phyloP scores from a whole-genome alignment of 2,329 filamentous ascomycete genomes.

The Aspergillus eucalypticola region DNA sequence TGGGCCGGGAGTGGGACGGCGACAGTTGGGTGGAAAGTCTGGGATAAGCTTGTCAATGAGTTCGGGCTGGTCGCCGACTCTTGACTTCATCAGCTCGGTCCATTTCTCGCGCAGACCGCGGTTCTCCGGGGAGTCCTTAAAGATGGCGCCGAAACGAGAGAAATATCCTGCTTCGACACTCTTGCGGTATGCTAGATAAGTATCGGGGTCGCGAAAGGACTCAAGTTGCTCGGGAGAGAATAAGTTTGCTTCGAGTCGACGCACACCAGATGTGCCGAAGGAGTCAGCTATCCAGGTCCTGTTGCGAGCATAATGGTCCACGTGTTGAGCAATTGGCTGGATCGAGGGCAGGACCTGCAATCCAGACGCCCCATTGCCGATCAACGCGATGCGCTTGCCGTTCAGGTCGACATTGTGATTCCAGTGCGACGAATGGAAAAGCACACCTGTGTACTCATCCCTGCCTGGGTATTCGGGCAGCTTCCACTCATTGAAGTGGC shows the following conservation, averaged over 20 bases:
- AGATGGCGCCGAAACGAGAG: slow-evolving; percentile 56
- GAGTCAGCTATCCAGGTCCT: slow-evolving; percentile 68
- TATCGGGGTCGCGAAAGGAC: slow-evolving; percentile 60
- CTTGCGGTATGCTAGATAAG: slow-evolving; percentile 63
- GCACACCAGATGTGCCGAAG: slow-evolving; percentile 57
- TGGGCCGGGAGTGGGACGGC: slow-evolving; percentile 65
- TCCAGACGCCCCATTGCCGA: slow-evolving; percentile 64
- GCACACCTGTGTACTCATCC: slow-evolving; percentile 54
- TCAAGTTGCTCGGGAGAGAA: slow-evolving; percentile 57
- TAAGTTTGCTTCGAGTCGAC: slow-evolving; percentile 58
- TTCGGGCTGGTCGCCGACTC: slow-evolving; percentile 57
- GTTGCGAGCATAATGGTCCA: slow-evolving; percentile 67
- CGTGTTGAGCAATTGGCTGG: slow-evolving; percentile 42
- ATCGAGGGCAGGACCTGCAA: slow-evolving; percentile 53
- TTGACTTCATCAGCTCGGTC: slow-evolving; percentile 55
- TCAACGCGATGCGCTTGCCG: slow-evolving; percentile 55
- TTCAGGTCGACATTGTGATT: slow-evolving; percentile 54
- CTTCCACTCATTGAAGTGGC: slow-evolving; percentile 66
- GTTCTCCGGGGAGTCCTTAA: slow-evolving; percentile 57
- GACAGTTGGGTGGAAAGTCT: slow-evolving; percentile 64
- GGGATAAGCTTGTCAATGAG: slow-evolving; percentile 60
- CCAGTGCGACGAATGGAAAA: slow-evolving; percentile 66
- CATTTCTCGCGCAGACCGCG: slow-evolving; percentile 50
- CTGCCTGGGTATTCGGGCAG: slow-evolving; percentile 63
- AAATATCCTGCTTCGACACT: slow-evolving; percentile 63